Conservation (phyloP, 345 rosid species). For the Gossypium longicalyx region DNA sequence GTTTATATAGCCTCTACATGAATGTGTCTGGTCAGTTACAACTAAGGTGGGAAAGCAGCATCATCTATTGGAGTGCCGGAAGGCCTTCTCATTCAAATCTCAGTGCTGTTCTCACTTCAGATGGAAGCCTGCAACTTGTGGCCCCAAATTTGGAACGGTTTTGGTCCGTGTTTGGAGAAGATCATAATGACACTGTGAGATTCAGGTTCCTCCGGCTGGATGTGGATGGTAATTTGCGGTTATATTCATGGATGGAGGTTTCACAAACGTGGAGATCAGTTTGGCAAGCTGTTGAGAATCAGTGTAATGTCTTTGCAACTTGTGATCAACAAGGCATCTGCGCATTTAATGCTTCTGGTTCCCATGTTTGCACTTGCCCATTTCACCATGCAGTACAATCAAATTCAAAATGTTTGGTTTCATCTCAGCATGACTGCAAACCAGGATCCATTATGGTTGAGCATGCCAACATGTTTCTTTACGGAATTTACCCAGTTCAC, state of each 20-base stretch:
- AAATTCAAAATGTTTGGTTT: constrained; percentile 46
- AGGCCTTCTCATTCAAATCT: constrained; percentile 35
- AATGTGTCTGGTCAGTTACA: constrained; percentile 49
- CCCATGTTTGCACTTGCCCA: constrained; percentile 51
- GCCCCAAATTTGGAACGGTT: constrained; percentile 34
- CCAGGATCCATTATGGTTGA: constrained; percentile 40
- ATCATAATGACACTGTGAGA: constrained; percentile 54
- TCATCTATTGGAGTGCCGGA: constrained; percentile 52
- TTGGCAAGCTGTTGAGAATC: constrained; percentile 92
- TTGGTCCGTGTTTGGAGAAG: constrained; percentile 64
- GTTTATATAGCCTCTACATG: constrained; percentile 66
- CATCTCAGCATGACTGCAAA: constrained; percentile 36
- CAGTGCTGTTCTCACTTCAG: constrained; percentile 52
- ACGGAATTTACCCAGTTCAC: constrained; percentile 66
- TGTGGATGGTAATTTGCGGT: constrained; percentile 70
- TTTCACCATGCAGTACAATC: constrained; percentile 27
- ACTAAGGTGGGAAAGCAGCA: constrained; percentile 63
- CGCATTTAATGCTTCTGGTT: constrained; percentile 44
- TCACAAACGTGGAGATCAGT: constrained; percentile 58
- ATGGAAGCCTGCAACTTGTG: constrained; percentile 55
- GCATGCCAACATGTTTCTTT: constrained; percentile 47
- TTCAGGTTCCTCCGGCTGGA: constrained; percentile 73
- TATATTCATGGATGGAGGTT: constrained; percentile 62
- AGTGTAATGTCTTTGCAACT: constrained; percentile 76
- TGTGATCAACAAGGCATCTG: constrained; percentile 67